Percentiles rank a stretch among this genome's conserved stretches.
These are phyloP conservation scores for Huntiella abstrusa DNA, from an alignment of 2,329 filamentous ascomycete genomes.

Conservation along the genomic window DNA sequence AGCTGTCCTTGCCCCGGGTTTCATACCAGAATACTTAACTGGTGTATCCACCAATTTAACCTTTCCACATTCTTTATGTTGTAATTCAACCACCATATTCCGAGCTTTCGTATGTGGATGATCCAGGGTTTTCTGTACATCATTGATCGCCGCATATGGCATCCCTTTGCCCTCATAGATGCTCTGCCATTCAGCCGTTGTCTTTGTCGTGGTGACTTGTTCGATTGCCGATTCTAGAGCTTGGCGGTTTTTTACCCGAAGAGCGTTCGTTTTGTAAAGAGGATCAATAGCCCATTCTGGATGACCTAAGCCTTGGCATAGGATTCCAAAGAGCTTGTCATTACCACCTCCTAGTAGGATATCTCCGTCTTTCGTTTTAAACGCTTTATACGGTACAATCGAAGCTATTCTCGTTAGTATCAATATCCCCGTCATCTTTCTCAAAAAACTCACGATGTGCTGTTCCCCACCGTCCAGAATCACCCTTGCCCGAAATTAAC, in stretches of 20 bases:
- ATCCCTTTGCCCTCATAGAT: slow-evolving; percentile 79
- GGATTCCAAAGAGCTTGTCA: slow-evolving; percentile 45
- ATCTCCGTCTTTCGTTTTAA: slow-evolving; percentile 52
- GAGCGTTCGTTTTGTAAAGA: slow-evolving; percentile 41
- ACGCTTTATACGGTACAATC: slow-evolving; percentile 88
- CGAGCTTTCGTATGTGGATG: slow-evolving; percentile 73
- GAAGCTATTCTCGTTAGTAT: slow-evolving; percentile 38
- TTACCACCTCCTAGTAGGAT: slow-evolving; percentile 57
- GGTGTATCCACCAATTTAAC: slow-evolving; percentile 88
- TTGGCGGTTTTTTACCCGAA: slow-evolving; percentile 50
- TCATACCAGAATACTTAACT: slow-evolving; percentile 77
- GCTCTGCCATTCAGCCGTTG: slow-evolving; percentile 73
- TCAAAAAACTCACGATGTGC: slow-evolving; percentile 54
- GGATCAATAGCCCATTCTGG: slow-evolving; percentile 41
- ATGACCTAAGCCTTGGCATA: slow-evolving; percentile 39
- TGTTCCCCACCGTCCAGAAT: slow-evolving; percentile 85
- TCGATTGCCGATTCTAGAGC: slow-evolving; percentile 68
- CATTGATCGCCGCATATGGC: slow-evolving; percentile 86
- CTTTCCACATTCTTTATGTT: slow-evolving; percentile 65
- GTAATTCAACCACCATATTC: slow-evolving; percentile 74
- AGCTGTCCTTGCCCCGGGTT: slow-evolving; percentile 53
- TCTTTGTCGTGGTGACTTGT: slow-evolving; percentile 50
- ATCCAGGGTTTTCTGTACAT: slow-evolving; percentile 66
- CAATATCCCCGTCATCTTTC: background rate
- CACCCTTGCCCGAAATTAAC: slow-evolving; percentile 70